These are phyloP conservation scores for Ceratocystis diversiconidia DNA, from an alignment of 2,329 filamentous ascomycete species.

Conservation along the genomic window DNA sequence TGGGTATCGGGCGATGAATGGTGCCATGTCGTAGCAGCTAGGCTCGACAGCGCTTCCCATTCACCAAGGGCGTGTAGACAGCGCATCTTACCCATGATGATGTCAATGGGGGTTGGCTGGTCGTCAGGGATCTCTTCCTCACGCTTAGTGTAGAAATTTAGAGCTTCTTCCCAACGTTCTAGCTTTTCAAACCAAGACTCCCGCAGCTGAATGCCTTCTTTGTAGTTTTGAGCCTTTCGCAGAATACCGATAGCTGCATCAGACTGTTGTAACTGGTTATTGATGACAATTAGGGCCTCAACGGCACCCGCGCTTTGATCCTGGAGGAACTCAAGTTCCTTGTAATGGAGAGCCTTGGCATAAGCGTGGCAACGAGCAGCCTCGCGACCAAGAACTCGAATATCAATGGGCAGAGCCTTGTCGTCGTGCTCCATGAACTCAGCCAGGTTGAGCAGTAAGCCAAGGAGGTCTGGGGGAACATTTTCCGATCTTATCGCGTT, in stretches of 20 bases:
- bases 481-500: conserved; percentile 89
- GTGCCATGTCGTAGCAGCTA: conserved; percentile 88
- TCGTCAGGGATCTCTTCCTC: conserved; percentile 26
- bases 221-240: conserved; percentile 86
- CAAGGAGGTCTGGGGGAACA: conserved; percentile 87
- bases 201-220: conserved; percentile 80
- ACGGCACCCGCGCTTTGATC: conserved; percentile 93
- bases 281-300: conserved; percentile 96
- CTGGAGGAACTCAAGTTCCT: conserved; percentile 94
- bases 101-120: conserved; percentile 59
- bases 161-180: conserved; percentile 92
- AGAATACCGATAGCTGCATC: conserved; percentile 97
- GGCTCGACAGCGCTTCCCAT: conserved; percentile 81
- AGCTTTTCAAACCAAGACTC: conserved; percentile 99
- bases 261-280: conserved; percentile 96
- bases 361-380: conserved; percentile 95
- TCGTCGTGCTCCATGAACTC: conserved; percentile 99
- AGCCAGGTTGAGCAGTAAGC: conserved; percentile 84
- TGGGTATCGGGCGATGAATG: conserved; percentile 79
- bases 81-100: conserved; percentile 99
- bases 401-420: conserved; percentile 94
- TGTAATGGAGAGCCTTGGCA: conserved; percentile 96
- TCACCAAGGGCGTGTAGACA: conserved; percentile 94
- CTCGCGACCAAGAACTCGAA: conserved; percentile 83
- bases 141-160: conserved; percentile 80